A percentile compares a stretch with the other conserved stretches of the same genome.
phyloP scores from a whole-genome alignment of 2,329 filamentous ascomycete genomes.

The Claviceps quebecensis region DNA sequence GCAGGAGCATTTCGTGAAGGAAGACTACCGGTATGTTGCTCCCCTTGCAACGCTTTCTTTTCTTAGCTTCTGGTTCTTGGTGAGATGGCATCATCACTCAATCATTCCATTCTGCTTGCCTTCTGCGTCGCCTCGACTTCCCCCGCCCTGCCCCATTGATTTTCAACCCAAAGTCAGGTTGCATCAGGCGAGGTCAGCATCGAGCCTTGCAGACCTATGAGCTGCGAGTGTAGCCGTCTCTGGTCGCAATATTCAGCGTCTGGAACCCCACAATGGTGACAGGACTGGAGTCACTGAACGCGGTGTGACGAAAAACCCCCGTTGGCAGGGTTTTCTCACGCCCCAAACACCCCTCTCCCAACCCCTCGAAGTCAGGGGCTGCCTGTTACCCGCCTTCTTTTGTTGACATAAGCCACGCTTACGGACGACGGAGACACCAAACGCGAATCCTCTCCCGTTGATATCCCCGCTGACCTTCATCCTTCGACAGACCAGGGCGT shows the following conservation, averaged over 20 bases:
- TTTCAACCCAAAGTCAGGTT: neutral
- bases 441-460: conserved; percentile 11
- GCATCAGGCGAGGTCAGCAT: neutral
- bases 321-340: conserved; percentile 4
- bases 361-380: conserved; percentile 11
- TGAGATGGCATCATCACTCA: too few species aligned
- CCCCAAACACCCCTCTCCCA: neutral
- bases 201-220: conserved; percentile 1
- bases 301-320: conserved; percentile 3
- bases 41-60: conserved; percentile 4
- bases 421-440: conserved; percentile 8
- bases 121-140: neutral
- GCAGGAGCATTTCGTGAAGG: conserved; percentile 34
- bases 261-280: neutral
- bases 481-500: conserved; percentile 19
- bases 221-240: neutral
- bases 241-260: conserved; percentile 1
- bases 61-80: too few species aligned
- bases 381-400: conserved; percentile 5
- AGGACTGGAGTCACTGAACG: neutral
- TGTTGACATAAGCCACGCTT: conserved; percentile 12
- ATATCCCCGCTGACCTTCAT: conserved; percentile 5
- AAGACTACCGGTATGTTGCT: conserved; percentile 39
- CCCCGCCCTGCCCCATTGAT: neutral
- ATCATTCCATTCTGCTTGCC: neutral